Percentiles rank a stretch among this genome's conserved stretches.
Evolutionary conservation across 352 stramenopile species (phyloP).

Genomic region (Globisporangium megalacanthum): DNA sequence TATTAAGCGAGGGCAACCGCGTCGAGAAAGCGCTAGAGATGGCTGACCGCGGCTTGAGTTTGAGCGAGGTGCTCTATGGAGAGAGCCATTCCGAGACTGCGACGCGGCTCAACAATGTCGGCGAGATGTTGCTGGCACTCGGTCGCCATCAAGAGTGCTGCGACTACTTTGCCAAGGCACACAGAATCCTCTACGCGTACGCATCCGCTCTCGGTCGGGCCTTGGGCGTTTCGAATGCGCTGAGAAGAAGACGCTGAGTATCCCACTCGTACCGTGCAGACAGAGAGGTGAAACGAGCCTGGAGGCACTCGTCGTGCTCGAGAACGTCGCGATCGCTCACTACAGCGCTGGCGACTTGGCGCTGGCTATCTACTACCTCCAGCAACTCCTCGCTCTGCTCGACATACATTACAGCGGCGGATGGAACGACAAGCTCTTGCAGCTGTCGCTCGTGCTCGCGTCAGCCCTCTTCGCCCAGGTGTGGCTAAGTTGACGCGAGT

Average conservation of each 20-base stretch:
- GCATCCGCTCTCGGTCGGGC: neutral
- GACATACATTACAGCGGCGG: conserved; percentile 32
- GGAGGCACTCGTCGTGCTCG: conserved; percentile 25
- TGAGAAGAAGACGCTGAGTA: too few relatives aligned
- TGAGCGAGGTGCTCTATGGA: conserved; percentile 34
- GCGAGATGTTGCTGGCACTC: conserved; percentile 29
- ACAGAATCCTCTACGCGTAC: conserved; percentile 24
- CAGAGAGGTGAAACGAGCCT: conserved; percentile 26
- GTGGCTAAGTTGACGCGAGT: neutral
- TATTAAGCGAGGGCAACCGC: conserved; percentile 15
- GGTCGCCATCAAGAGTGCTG: conserved; percentile 24
- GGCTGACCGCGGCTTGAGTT: conserved; percentile 29
- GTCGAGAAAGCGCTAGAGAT: conserved; percentile 26
- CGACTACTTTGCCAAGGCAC: conserved; percentile 31
- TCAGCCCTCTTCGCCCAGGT: conserved; percentile 40
- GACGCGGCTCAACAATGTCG: conserved; percentile 37
- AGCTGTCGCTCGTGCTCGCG: conserved; percentile 29
- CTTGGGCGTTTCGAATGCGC: too few relatives aligned
- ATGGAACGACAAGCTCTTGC: conserved; percentile 44
- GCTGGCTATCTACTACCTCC: conserved; percentile 23
- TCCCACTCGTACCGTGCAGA: too few relatives aligned
- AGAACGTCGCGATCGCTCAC: conserved; percentile 46
- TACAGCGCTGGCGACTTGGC: conserved; percentile 7
- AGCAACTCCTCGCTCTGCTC: conserved; percentile 23
- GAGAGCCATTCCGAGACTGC: conserved; percentile 30